Base-by-base conservation (phyloP, 306 rosid genomes). In the Vigna trinervia region DNA sequence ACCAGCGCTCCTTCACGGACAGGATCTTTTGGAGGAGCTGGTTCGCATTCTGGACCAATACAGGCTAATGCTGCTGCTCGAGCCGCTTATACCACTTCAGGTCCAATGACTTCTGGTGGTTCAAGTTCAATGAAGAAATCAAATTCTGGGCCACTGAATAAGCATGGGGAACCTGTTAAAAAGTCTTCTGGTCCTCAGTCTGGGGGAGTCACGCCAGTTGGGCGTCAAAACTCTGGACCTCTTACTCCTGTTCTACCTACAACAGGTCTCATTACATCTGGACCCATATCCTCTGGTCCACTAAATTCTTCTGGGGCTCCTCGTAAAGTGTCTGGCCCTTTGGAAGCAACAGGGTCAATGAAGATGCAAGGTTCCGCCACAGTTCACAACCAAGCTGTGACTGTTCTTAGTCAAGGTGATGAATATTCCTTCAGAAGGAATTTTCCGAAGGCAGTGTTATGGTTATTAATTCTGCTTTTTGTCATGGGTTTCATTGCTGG, bases 401-500 rank as follows among this genome's bases (percentile, higher is more conserved):
- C 99, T 58, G 76, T 87, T 74, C 93, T 95, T 59, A 84, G 86
- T 83, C 89, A 88, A 82, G 97, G 87, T 78, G 92, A 87, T 76
- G 91, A 89, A 45, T 95, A 85, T 77, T 92, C 97, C 70, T 95
- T 95, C 81, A 89, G 86, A 81, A 89, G 85, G 86, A 95, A 92
- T 73, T 89, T 95, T 75, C 96, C 99, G 12, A 95, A 87, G 88
- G 84, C 93, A 23, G 80, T 95, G 69, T 78, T 92, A 51, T 95
- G 99, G 99, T 88, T 88, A 66, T 89, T 95, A 84, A 74, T 92
- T 87, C 90, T 95, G 85, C 90, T 92, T 51, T 95, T 95, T 75
- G 91, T 91, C 79, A 95, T 95, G 97, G 97, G 99, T 73, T 92
- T 95, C 88, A 95, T 95, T 71, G 98, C 99, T 74, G 99, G 99